Base-by-base conservation (phyloP, 179 eudicot genomes). In the Amaranthus tricolor region DNA sequence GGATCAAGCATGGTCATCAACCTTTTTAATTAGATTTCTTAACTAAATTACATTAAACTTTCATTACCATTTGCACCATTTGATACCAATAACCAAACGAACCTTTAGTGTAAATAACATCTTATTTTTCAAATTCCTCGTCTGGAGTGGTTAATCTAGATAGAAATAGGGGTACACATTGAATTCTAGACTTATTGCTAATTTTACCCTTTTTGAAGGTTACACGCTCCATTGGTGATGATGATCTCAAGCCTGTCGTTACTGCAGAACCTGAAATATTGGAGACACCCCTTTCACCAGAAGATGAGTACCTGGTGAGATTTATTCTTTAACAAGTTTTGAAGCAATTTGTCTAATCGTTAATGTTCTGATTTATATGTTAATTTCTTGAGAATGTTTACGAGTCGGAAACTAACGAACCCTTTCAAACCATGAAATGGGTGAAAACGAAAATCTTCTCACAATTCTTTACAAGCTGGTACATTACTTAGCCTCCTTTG, bases 261-360 rank as follows among this genome's bases (percentile, higher is more conserved):
- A 96, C 97, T 60, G 99, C 99, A 14, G 94, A 91, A 86, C 99
- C 99, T 21, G 99, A 96, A 87, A 87, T 96, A 77, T 91, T 92
- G 61, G 92, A 89, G 77, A 87, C 87, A 16, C 8, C 65, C 61
- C 84, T 96, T 3, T 86, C 89, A 16, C 62, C 48, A 24, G 89
- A 91, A 68, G 96, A 93, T 53, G 99, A 96, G 76, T 96, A 89
- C 83, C 80, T 96, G 85, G 99, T 96, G 83, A 67, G 84, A 69
- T 68, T 21, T 69, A 65, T 52, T 75, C 47, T 66, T 71, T 43
- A 10, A 13, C 11, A 21, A 12, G n/a, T 43, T 40, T 62, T 1
- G 8, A 52, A 45, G n/a, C n/a, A n/a, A n/a, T n/a, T n/a, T n/a
- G n/a, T n/a, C n/a, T n/a, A n/a, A n/a, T n/a, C n/a, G n/a, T n/a